A percentile compares a stretch with the other conserved stretches of the same genome.
Conservation (phyloP, 805 yeast genomes). For the Spathaspora girioi region DNA sequence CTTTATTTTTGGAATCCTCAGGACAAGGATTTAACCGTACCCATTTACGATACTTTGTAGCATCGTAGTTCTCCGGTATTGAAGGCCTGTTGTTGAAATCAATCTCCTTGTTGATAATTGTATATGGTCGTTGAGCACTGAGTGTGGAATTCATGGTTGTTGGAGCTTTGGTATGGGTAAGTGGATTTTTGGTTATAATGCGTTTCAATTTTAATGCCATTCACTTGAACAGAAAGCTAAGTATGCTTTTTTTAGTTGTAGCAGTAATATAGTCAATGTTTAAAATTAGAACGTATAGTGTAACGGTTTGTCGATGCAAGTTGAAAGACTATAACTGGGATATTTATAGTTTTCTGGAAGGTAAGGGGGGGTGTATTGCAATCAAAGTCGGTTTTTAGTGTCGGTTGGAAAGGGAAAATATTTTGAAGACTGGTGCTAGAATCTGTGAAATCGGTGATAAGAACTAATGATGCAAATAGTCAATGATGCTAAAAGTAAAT, state of each 20-base stretch:
- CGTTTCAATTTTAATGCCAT: background rate
- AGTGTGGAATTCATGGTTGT: background rate
- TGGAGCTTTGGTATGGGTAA: background rate
- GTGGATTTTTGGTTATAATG: background rate
- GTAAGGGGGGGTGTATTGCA: background rate
- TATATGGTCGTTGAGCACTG: background rate
- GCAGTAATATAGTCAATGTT: background rate
- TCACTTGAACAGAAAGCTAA: background rate
- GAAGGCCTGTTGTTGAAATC: conserved; percentile 1
- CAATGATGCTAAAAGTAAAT: background rate
- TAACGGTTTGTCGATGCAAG: background rate
- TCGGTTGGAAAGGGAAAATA: background rate
- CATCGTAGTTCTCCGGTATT: conserved; percentile 15
- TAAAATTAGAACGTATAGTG: background rate
- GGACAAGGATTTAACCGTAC: conserved; percentile 8
- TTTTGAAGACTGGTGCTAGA: background rate
- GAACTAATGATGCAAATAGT: background rate
- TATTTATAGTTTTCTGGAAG: background rate
- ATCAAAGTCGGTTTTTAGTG: background rate
- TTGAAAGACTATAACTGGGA: background rate
- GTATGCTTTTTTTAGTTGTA: background rate
- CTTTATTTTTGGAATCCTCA: conserved; percentile 1
- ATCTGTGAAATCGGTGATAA: background rate
- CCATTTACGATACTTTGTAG: conserved; percentile 21
- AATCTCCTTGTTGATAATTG: conserved; percentile 1